Evolutionary conservation across 2,329 filamentous ascomycete genomes (phyloP), one percentile per base, ranked within the genome.

Genomic region (Trichophyton benhamiae): DNA sequence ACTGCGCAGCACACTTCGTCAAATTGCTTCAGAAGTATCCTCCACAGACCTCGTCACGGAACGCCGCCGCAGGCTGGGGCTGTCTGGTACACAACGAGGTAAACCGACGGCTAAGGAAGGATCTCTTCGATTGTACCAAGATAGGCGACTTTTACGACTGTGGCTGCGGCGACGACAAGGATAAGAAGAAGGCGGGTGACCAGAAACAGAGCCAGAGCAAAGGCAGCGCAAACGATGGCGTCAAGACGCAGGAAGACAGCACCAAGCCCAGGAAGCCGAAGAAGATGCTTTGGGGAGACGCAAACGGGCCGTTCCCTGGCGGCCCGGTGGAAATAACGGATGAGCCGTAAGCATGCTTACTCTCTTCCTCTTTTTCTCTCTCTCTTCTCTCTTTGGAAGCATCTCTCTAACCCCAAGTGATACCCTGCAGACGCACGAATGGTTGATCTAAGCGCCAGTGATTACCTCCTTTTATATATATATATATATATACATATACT

Each of bases 111-210:
- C 73, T 87, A 63, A 71, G 79, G 36, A 87, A 87, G 70, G 77
- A 79, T 3, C 70, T 81, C 22, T 87, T 86, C 68, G 82, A 86
- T 70, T 87, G 84, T 71, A 78, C 78, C 48, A 81, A 85, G 42
- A 83, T 87, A 62, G 84, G 83, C 1, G 83, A 85, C 62, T 85
- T 84, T 65, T 87, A 87, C 69, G 83, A 87, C 68, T 87, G 84
- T 67, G 84, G 83, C 36, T 86, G 84, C 69, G 52, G 52, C 5
- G 52, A 55, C 7, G 33, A 36, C 52, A 36, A 55, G 27, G 49
- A 53, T 17, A 52, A 52, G 46, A 52, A 52, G 46, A 30, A 15
- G 15, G 48, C 22, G 8, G 33, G 9, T 38, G 33, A 38, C 33
- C 33, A 38, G 30, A 17, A 5, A 13, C 6, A 49, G 8, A 11